Percentiles rank a stretch among this genome's conserved stretches.
Conservation (phyloP, 768 basidiomycete species). For the Panaeolus papilionaceus region DNA sequence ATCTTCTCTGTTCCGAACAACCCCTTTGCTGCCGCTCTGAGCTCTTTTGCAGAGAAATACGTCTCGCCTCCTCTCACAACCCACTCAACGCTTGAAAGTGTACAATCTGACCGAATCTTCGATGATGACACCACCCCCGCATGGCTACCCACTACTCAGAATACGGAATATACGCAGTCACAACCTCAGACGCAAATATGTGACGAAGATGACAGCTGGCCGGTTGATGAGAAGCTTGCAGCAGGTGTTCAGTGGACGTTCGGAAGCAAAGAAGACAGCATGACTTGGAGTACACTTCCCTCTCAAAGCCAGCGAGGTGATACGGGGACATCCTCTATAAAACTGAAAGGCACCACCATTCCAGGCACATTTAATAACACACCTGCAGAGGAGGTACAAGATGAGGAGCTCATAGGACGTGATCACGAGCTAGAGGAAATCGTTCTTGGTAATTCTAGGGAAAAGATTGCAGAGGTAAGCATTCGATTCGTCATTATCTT, state of each 20-base stretch:
- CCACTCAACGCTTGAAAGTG: constrained; percentile 61
- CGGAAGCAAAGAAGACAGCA: constrained; percentile 68
- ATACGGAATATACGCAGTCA: constrained; percentile 57
- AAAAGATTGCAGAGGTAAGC: constrained; percentile 52
- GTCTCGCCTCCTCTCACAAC: constrained; percentile 46
- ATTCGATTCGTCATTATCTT: constrained; percentile 16
- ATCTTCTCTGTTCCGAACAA: constrained; percentile 48
- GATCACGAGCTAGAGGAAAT: constrained; percentile 50
- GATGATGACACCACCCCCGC: constrained; percentile 51
- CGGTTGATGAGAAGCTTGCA: constrained; percentile 67
- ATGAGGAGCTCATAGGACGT: constrained; percentile 35
- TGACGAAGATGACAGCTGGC: constrained; percentile 80
- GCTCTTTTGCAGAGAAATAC: constrained; percentile 32
- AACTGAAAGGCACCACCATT: constrained; percentile 23
- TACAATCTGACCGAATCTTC: constrained; percentile 57
- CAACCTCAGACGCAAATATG: constrained; percentile 38
- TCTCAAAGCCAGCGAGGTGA: constrained; percentile 61
- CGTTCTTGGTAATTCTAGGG: constrained; percentile 42
- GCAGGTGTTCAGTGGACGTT: constrained; percentile 68
- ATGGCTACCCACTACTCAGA: constrained; percentile 69
- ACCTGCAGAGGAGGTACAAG: constrained; percentile 43
- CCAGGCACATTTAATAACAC: constrained; percentile 45
- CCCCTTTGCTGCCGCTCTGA: constrained; percentile 41
- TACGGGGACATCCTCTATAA: constrained; percentile 35
- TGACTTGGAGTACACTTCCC: constrained; percentile 77